These are phyloP conservation scores for Solanum etuberosum DNA, from an alignment of 257 asterid genomes.

Conservation along the genomic window DNA sequence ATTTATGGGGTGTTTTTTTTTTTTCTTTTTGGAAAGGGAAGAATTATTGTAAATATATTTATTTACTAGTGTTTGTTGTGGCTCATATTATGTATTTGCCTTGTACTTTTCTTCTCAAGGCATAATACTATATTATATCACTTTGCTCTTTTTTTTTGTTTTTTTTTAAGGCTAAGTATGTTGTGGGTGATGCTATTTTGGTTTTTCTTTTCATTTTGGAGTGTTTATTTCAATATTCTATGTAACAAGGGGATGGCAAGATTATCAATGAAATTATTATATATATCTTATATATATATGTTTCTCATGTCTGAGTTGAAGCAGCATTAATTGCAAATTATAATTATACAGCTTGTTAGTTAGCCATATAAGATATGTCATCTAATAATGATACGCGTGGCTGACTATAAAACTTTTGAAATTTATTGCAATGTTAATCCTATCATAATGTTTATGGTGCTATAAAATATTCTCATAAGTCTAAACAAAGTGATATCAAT, in stretches of 20 bases:
- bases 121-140: not conserved
- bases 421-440: not conserved
- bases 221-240: not conserved
- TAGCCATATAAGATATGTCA: no score
- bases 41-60: not conserved
- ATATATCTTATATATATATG: not conserved
- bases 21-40: not conserved
- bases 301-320: not conserved
- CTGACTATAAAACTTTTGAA: not conserved
- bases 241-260: not conserved
- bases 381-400: fast-evolving
- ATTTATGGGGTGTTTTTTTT: not conserved
- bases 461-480: not conserved
- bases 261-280: not conserved
- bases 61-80: not conserved
- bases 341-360: not conserved
- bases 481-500: not conserved
- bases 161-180: not conserved
- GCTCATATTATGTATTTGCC: not conserved
- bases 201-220: not conserved
- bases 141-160: not conserved
- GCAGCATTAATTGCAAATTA: not conserved
- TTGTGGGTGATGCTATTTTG: not conserved
- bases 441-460: not conserved
- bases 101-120: not conserved